Evolutionary conservation across 352 stramenopile genomes (phyloP).

Genomic region (Phytophthora idaei): DNA sequence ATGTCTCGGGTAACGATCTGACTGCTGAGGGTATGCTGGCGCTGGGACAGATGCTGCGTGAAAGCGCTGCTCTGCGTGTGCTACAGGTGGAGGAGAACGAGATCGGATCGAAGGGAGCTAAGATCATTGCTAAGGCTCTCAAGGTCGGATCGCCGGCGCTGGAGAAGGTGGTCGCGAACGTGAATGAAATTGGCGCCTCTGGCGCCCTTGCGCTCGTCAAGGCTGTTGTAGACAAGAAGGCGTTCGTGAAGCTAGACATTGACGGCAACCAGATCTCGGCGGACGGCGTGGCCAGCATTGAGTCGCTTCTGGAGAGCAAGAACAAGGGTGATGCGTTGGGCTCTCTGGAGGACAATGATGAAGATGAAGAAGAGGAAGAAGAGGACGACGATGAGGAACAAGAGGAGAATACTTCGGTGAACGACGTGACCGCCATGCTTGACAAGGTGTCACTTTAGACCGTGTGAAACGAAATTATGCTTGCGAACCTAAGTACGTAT

Average conservation of each 20-base stretch:
- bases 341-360: constrained; percentile 85
- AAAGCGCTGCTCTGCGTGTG: constrained; percentile 66
- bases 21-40: constrained; percentile 65
- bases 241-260: constrained; percentile 65
- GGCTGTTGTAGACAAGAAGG: constrained; percentile 58
- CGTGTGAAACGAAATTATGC: too few relatives aligned
- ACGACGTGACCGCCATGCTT: constrained; percentile 1
- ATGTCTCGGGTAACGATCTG: constrained; percentile 95
- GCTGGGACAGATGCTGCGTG: constrained; percentile 52
- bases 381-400: constrained; percentile 29
- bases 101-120: constrained; percentile 86
- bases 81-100: constrained; percentile 95
- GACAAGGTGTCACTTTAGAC: constrained; percentile 1
- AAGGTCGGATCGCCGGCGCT: constrained; percentile 53
- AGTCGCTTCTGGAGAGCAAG: constrained; percentile 50
- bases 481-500: too few relatives aligned
- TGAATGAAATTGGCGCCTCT: constrained; percentile 90
- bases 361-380: constrained; percentile 69
- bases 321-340: constrained; percentile 65
- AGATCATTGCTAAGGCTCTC: constrained; percentile 74
- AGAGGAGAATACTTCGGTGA: not conserved
- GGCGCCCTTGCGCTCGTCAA: constrained; percentile 85
- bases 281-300: constrained; percentile 63
- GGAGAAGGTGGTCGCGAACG: constrained; percentile 85
- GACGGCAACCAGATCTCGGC: constrained; percentile 86